Percentiles rank a stretch among this genome's conserved stretches.
Evolutionary conservation across 495 filamentous ascomycete genomes (phyloP).

Genomic region (Corynascus novoguineensis): DNA sequence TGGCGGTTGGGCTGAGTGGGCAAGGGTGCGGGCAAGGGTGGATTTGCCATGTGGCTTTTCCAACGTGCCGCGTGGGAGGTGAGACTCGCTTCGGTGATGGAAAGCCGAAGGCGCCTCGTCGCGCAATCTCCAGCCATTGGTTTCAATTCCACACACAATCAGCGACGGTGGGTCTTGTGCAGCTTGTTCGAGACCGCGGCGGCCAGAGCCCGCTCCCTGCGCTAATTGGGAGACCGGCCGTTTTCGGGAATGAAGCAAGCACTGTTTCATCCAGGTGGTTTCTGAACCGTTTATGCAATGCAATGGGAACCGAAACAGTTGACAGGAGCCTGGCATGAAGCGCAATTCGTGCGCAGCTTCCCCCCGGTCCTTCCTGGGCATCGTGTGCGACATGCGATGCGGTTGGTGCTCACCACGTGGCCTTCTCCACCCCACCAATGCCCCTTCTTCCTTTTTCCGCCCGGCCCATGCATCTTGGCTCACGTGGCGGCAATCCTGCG

Average conservation of each 20-base stretch:
- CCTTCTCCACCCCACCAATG: conserved; percentile 2
- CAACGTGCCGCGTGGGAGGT: background rate
- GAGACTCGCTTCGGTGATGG: background rate
- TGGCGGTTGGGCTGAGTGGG: background rate
- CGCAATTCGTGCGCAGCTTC: conserved; percentile 4
- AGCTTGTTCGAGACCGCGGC: no score
- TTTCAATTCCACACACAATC: no score
- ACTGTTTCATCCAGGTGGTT: no score
- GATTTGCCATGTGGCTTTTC: conserved; percentile 5
- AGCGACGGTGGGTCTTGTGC: no score
- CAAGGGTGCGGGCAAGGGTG: background rate
- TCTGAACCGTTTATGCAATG: background rate
- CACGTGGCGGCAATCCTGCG: conserved; percentile 13
- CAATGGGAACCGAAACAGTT: background rate
- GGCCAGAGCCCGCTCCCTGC: no score
- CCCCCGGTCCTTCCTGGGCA: conserved; percentile 2
- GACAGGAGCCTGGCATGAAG: background rate
- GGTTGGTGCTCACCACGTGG: conserved; percentile 12
- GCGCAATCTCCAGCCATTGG: no score
- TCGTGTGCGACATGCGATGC: conserved; percentile 8
- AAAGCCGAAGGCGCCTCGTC: no score
- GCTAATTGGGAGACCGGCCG: no score
- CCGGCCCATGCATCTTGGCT: background rate
- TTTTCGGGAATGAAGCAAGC: no score
- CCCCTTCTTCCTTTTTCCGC: background rate